Evolutionary conservation across 257 asterid genomes (phyloP), one percentile per base, ranked within the genome.

Genomic region (Primulina tabacum): DNA sequence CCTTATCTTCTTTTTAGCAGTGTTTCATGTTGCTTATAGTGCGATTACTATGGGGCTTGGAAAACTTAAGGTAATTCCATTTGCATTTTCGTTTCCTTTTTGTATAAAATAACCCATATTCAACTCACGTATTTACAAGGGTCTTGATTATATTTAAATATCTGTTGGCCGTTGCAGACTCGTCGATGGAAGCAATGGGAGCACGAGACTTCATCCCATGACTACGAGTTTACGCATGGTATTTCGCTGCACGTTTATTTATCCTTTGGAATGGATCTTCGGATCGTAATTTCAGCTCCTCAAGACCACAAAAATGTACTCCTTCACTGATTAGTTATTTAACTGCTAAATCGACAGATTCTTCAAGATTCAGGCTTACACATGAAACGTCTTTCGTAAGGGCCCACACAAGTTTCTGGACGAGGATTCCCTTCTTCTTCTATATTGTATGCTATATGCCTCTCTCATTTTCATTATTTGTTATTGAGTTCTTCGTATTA

Each of bases 121-220:
- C 52, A 9, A 40, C 52, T 40, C 17, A 40, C 5, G 5, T 0
- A 2, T 40, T 35, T 10, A 40, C 52, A 40, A 10, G 17, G 52
- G 17, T 4, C 52, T 40, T 40, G 52, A 40, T 47, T 47, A 47
- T 12, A 4, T 47, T 14, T 47, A 47, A 5, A 17, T 4, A 3
- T 47, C 55, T 47, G 18, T 53, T 80, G 69, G 80, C 55, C 14
- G 55, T 53, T 80, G 67, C 81, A 94, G 99, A 89, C 82, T 67
- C 96, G 95, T 64, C 86, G 96, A 29, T 94, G 97, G 97, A 94
- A 94, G 78, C 86, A 83, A 37, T 94, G 97, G 99, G 99, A 94
- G 75, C 79, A 76, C 79, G 97, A 90, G 80, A 89, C 96, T 61
- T 75, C 89, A 38, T 73, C 96, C 71, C 91, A 85, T 68, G 75